Base-by-base conservation (phyloP, 495 filamentous ascomycete species). In the Tuber indicum region DNA sequence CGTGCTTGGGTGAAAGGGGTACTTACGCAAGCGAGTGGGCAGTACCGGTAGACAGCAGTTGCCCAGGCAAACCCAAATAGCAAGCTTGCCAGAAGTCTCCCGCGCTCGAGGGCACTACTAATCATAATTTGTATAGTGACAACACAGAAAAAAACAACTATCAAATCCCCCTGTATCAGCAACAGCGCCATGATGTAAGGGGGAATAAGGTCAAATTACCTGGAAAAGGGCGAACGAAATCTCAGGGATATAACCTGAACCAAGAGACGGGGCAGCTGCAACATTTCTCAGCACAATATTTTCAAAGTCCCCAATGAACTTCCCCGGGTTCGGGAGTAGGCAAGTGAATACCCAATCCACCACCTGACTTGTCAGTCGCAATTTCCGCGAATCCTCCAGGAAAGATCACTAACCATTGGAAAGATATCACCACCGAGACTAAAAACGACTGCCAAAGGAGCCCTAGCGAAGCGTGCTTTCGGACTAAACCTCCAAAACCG, bases 21-120 rank as follows among this genome's bases (percentile, higher is more conserved):
- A 32, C 71, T 9, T 72, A 72, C 70, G 79, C 87, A 87, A 10
- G 88, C 89, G 71, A 90, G 84, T 1, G 88, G 88, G 77, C 87
- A 88, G 4, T 41, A 41, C 39, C 39, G 39, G 82, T 90, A 90
- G 62, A 90, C 88, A 72, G 89, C 85, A 16, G 89, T 90, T 7
- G 88, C 87, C 89, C 89, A 90, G 75, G 83, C 85, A 83, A 90
- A 90, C 77, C 85, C 85, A 78, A 90, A 90, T 41, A 90, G 83
- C 52, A 90, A 81, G 4, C 87, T 87, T 2, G 88, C 88, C 3
- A 89, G 58, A 80, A 90, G 88, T 41, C 86, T 86, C 17, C 88
- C 88, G 80, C 88, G 84, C 78, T 90, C 88, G 73, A 89, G 88
- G 26, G 87, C 85, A 39, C 87, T 88, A 23, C 89, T 87, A 41